Percentiles rank a stretch among this genome's conserved stretches.
Conservation (phyloP, 2,329 filamentous ascomycete species). For the Neofusicoccum sp. region DNA sequence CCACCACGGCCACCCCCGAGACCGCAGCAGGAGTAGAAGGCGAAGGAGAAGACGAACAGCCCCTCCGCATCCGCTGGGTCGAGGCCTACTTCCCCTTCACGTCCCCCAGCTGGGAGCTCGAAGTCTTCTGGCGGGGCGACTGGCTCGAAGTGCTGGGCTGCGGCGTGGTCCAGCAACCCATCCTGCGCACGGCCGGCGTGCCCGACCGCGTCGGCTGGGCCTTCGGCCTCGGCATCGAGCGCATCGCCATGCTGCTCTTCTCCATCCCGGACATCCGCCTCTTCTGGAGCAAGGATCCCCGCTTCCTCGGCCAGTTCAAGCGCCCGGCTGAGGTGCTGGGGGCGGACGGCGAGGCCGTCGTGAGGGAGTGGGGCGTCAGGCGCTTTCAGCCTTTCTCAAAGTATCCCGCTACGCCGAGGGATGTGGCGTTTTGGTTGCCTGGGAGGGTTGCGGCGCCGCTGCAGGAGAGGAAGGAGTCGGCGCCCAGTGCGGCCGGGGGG, state of each 20-base stretch:
- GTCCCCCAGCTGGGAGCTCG: slow-evolving; percentile 90
- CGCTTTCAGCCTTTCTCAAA: slow-evolving; percentile 88
- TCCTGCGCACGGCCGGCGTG: slow-evolving; percentile 75
- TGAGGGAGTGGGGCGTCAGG: slow-evolving; percentile 37
- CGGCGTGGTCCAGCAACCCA: slow-evolving; percentile 79
- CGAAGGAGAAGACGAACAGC: slow-evolving; percentile 56
- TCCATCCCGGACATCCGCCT: slow-evolving; percentile 93
- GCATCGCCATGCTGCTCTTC: slow-evolving; percentile 96
- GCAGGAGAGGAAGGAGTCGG: not conserved
- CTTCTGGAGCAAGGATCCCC: slow-evolving; percentile 85
- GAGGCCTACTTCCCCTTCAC: slow-evolving; percentile 98
- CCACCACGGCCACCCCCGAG: slow-evolving; percentile 25
- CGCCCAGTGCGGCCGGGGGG: slow-evolving; percentile 30
- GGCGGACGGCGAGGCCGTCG: slow-evolving; percentile 20
- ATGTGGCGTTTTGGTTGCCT: slow-evolving; percentile 87
- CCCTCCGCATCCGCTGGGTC: slow-evolving; percentile 85
- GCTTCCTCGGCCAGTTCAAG: slow-evolving; percentile 83
- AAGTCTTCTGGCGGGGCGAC: slow-evolving; percentile 89
- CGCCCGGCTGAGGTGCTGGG: slow-evolving; percentile 30
- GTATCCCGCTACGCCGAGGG: slow-evolving; percentile 83
- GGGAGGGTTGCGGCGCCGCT: slow-evolving; percentile 27
- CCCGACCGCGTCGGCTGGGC: slow-evolving; percentile 84
- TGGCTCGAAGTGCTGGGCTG: slow-evolving; percentile 97
- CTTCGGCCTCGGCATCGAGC: slow-evolving; percentile 89
- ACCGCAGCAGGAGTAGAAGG: slow-evolving; percentile 17